Evolutionary conservation across 1,284 basidiomycete genomes (phyloP).

Genomic region (Neonothopanus nambi): DNA sequence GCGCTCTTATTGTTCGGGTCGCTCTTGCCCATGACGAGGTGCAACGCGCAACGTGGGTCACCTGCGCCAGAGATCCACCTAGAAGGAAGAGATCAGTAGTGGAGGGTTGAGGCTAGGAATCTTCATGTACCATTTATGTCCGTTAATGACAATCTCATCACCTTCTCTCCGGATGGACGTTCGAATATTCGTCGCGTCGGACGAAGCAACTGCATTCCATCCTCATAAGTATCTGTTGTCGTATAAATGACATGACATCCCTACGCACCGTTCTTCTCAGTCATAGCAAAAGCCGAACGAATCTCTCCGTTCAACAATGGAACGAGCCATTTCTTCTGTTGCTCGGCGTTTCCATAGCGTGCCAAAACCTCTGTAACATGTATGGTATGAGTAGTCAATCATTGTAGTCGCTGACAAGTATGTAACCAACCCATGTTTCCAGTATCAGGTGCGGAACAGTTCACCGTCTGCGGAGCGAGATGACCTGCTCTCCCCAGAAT

Average conservation of each 20-base stretch:
- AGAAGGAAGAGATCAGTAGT: slow-evolving; percentile 4
- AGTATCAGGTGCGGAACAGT: slow-evolving; percentile 94
- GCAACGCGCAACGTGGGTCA: slow-evolving; percentile 86
- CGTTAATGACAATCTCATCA: slow-evolving; percentile 90
- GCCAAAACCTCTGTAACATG: slow-evolving; percentile 84
- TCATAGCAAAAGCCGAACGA: slow-evolving; percentile 94
- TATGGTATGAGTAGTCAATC: slow-evolving; percentile 1
- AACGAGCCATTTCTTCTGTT: slow-evolving; percentile 89
- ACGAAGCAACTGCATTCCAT: slow-evolving; percentile 74
- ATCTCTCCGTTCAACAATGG: slow-evolving; percentile 92
- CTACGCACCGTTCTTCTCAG: slow-evolving; percentile 79
- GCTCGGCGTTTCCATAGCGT: slow-evolving; percentile 85
- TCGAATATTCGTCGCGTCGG: slow-evolving; percentile 94
- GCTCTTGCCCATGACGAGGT: slow-evolving; percentile 93
- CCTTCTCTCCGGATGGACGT: slow-evolving; percentile 88
- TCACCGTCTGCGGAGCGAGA: slow-evolving; percentile 83
- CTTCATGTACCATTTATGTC: slow-evolving; percentile 84
- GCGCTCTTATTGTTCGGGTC: slow-evolving; percentile 71
- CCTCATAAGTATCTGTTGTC: slow-evolving; percentile 13
- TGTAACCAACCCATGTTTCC: slow-evolving; percentile 85
- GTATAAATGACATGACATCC: background rate
- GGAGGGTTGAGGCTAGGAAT: background rate
- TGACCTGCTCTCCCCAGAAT: slow-evolving; percentile 84
- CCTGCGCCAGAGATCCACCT: slow-evolving; percentile 98
- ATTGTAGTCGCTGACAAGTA: background rate